Evolutionary conservation across 177 flowering plant genomes (phyloP).

Genomic region (Vitis hybrid): DNA sequence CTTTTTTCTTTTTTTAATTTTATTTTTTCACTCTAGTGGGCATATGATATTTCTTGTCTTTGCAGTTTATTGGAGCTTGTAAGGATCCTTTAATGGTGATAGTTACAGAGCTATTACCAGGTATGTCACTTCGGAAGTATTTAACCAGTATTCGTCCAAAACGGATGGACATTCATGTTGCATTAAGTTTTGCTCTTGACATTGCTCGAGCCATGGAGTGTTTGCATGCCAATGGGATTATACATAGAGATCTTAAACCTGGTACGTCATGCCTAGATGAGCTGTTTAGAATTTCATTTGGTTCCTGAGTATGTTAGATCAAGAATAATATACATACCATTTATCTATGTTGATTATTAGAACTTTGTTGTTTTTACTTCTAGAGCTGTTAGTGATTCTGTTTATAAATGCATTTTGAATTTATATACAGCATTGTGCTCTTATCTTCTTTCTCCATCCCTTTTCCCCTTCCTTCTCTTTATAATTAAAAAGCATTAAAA

Average conservation of each 20-base stretch:
- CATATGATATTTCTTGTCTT: not conserved
- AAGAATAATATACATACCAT: not conserved
- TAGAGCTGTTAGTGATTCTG: not conserved
- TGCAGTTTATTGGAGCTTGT: constrained; percentile 96
- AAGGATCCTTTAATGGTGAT: constrained; percentile 93
- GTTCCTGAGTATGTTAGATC: not conserved
- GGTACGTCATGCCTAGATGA: constrained; percentile 42
- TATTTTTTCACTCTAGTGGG: not conserved
- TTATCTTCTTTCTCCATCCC: not conserved
- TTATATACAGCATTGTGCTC: not conserved
- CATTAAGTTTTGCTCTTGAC: constrained; percentile 77
- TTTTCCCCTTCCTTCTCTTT: not conserved
- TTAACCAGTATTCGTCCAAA: constrained; percentile 65
- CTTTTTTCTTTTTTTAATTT: not conserved
- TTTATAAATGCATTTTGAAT: not conserved
- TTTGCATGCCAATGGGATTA: constrained; percentile 90
- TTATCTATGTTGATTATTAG: constrained; percentile 1
- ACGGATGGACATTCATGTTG: constrained; percentile 60
- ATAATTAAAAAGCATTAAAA: not conserved
- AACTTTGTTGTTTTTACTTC: not conserved
- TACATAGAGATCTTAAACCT: constrained; percentile 95
- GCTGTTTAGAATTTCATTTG: constrained; percentile 12
- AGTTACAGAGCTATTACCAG: constrained; percentile 83
- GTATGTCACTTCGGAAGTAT: constrained; percentile 88
- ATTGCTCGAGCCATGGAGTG: constrained; percentile 91